A percentile compares a stretch with the other conserved stretches of the same genome.
These are phyloP conservation scores for Comarum palustre DNA, from an alignment of 306 rosid species.

Conservation along the genomic window DNA sequence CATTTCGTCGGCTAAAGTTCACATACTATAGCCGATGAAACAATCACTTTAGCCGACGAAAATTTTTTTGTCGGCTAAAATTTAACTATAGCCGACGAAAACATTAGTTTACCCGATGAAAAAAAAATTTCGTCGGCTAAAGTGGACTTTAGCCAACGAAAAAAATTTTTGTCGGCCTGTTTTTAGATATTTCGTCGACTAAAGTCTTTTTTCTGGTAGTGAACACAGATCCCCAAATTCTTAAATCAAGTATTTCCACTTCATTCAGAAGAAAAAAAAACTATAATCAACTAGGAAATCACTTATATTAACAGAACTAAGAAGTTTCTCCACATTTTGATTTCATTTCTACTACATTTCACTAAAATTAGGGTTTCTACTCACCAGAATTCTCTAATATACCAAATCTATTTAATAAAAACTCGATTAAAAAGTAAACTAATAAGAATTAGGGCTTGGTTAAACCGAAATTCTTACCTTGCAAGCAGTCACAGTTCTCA, in stretches of 20 bases:
- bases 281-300: background rate
- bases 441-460: background rate
- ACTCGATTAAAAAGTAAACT: background rate
- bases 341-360: background rate
- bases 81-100: too few species aligned
- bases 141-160: too few species aligned
- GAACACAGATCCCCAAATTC: background rate
- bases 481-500: constrained; percentile 45
- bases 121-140: too few species aligned
- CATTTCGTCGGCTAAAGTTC: too few species aligned
- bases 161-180: too few species aligned
- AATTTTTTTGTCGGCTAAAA: too few species aligned
- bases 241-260: background rate
- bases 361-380: background rate
- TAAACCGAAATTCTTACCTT: constrained; percentile 17
- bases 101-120: too few species aligned
- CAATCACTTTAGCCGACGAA: too few species aligned
- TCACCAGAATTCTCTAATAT: background rate
- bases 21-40: too few species aligned
- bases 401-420: background rate
- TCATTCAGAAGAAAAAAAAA: background rate
- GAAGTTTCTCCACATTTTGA: background rate
- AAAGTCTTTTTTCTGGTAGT: too few species aligned
- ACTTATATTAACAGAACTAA: background rate
- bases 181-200: too few species aligned